A percentile compares a stretch with the other conserved stretches of the same genome.
Conservation (phyloP, 345 rosid genomes). For the Alliaria petiolata region DNA sequence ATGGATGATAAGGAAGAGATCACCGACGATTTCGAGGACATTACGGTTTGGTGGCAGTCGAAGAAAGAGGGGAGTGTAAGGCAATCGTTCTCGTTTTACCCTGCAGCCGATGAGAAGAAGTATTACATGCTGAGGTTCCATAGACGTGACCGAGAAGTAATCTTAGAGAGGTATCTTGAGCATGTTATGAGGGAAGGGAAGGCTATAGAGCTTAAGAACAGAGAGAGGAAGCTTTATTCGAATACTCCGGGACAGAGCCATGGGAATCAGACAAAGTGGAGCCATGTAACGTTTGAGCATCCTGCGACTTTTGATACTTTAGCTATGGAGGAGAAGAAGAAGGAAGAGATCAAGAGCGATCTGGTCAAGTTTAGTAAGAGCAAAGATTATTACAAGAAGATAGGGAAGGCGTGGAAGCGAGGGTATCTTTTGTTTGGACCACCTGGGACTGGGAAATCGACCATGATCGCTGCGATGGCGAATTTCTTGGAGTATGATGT, state of each 20-base stretch:
- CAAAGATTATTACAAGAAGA: slow-evolving; percentile 51
- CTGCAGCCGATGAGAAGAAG: slow-evolving; percentile 32
- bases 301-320: slow-evolving; percentile 59
- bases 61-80: background rate
- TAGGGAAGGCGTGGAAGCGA: slow-evolving; percentile 80
- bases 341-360: slow-evolving; percentile 48
- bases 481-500: slow-evolving; percentile 68
- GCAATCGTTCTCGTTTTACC: slow-evolving; percentile 27
- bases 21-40: slow-evolving; percentile 37
- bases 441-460: slow-evolving; percentile 70
- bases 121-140: slow-evolving; percentile 47
- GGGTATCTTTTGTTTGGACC: slow-evolving; percentile 37
- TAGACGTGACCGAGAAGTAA: slow-evolving; percentile 32
- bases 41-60: slow-evolving; percentile 45
- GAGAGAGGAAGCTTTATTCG: slow-evolving; percentile 49
- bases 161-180: slow-evolving; percentile 33
- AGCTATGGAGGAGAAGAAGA: slow-evolving; percentile 56
- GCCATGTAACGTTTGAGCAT: slow-evolving; percentile 41
- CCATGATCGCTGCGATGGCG: slow-evolving; percentile 69
- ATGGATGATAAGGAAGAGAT: slow-evolving; percentile 49
- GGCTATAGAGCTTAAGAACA: slow-evolving; percentile 36
- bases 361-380: slow-evolving; percentile 42
- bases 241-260: slow-evolving; percentile 28
- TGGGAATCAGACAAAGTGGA: slow-evolving; percentile 29
- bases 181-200: slow-evolving; percentile 44